Conservation (phyloP, 23 red algal species). For the Cyanidioschyzon merolae region DNA sequence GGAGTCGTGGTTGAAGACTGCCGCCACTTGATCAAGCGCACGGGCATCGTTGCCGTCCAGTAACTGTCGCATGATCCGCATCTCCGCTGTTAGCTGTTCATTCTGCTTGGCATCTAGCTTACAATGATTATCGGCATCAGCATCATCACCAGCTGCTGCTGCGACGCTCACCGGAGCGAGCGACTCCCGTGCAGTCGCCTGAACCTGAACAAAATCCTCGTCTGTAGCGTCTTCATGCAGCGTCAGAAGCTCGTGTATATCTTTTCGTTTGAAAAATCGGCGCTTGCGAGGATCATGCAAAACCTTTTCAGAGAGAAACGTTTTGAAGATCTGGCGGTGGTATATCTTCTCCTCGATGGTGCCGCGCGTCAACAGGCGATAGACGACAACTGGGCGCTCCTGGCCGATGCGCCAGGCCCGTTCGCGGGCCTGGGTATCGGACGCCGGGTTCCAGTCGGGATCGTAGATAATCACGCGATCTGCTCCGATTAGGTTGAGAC, state of each 20-base stretch:
- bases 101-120: neutral
- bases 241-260: conserved; percentile 82
- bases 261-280: conserved; percentile 75
- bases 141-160: neutral
- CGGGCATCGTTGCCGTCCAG: neutral
- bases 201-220: conserved; percentile 16
- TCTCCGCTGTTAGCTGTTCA: neutral
- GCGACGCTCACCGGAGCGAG: neutral
- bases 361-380: conserved; percentile 74
- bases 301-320: conserved; percentile 84
- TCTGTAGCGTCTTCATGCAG: conserved; percentile 30
- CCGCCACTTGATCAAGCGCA: neutral
- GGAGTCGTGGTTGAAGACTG: neutral
- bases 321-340: conserved; percentile 95
- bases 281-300: conserved; percentile 76
- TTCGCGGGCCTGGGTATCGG: conserved; percentile 86
- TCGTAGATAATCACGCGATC: conserved; percentile 84
- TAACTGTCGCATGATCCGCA: neutral
- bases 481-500: conserved; percentile 84
- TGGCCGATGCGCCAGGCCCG: conserved; percentile 93
- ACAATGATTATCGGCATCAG: neutral
- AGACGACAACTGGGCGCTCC: conserved; percentile 63
- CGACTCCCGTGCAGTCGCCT: neutral
- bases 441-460: conserved; percentile 95
- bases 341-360: conserved; percentile 99